Evolutionary conservation across 768 basidiomycete species (phyloP), one percentile per base, ranked within the genome.

Genomic region (Phlegmacium glaucopus): DNA sequence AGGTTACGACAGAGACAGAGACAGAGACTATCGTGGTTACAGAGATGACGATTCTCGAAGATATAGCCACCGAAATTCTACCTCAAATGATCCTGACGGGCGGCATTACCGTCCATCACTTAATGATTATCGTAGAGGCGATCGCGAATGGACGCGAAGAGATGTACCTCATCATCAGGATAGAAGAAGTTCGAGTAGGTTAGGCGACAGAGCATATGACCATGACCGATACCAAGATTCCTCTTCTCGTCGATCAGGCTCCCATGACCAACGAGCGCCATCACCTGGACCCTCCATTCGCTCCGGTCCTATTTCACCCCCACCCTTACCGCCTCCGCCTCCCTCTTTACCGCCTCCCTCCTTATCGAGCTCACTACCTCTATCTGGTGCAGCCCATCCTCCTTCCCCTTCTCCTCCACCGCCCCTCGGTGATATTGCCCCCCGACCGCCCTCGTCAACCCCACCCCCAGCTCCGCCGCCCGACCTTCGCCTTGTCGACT

Each of bases 131-230:
- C 55, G 57, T 27, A 48, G 53, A 45, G 64, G 44, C 51, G 71
- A 60, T 42, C 68, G 71, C 26, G 70, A 66, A 18, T 70, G 69
- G 58, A 56, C 63, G 18, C 63, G 60, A 34, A 65, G 67, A 48
- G 71, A 65, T 27, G 51, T 46, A 11, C 44, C 52, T 6, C 52
- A 57, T 44, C 49, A 52, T n/a, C n/a, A n/a, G n/a, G n/a, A n/a
- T n/a, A n/a, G n/a, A 27, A 52, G 46, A 36, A 52, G 45, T 22
- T 39, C 43, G 15, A 41, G 39, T 13, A 39, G 59, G 36, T 52
- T 58, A 45, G 50, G 56, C 35, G 53, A 57, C 18, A 49, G 59
- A 48, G 56, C 59, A 45, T 48, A 60, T 12, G 58, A 58, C 18
- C 55, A 59, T 15, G 49, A 51, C n/a, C 55, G 60, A n/a, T 51